Evolutionary conservation across 192 early-diverging fungal species (phyloP).

Genomic region (Glomus cerebriforme): DNA sequence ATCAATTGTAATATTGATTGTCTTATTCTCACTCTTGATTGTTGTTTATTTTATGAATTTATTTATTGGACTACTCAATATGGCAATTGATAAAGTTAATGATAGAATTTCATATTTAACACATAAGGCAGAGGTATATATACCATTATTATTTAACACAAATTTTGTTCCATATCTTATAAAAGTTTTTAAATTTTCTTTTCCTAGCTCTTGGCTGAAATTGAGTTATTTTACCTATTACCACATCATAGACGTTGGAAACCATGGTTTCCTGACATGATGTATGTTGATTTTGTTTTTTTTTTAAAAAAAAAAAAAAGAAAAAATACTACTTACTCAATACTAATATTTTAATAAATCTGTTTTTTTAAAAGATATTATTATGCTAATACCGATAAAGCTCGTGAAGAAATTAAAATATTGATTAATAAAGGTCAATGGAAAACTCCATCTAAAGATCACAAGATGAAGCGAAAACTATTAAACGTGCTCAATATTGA

Average conservation of each 20-base stretch:
- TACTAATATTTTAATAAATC: too few species aligned
- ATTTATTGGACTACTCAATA: background rate
- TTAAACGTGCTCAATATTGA: too few species aligned
- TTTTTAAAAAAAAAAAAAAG: too few species aligned
- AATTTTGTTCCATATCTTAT: too few species aligned
- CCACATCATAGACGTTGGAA: background rate
- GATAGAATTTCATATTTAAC: background rate
- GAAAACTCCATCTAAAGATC: too few species aligned
- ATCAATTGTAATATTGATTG: background rate
- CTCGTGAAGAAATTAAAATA: too few species aligned
- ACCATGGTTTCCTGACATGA: background rate
- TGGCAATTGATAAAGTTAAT: background rate
- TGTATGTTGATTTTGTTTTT: background rate
- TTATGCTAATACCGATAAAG: too few species aligned
- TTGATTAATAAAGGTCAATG: too few species aligned
- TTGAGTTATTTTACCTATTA: background rate
- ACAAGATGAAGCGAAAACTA: too few species aligned
- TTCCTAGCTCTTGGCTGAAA: background rate
- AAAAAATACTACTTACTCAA: too few species aligned
- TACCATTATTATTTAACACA: background rate
- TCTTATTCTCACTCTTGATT: background rate
- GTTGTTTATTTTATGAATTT: conserved; percentile 1
- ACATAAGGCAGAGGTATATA: background rate
- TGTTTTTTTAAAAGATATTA: too few species aligned
- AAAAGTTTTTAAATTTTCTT: background rate